Evolutionary conservation across 2,329 filamentous ascomycete genomes (phyloP), one percentile per base, ranked within the genome.

Genomic region (Amphichorda felina): DNA sequence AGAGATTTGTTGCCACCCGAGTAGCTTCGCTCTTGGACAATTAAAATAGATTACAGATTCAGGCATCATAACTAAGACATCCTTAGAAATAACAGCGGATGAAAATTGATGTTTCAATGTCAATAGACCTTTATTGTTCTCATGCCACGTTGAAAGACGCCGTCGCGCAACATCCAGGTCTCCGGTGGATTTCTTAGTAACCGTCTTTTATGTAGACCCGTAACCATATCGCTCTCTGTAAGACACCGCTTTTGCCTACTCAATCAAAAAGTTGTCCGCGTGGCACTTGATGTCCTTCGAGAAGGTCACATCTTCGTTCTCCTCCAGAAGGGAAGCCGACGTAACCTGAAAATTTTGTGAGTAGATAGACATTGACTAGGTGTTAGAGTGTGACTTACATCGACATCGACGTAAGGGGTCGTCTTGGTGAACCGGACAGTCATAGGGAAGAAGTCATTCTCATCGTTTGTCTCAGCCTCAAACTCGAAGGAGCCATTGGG

Each of bases 381-480:
- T 15, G 10, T 14, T 9, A 17, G 10, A 11, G 21, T n/a, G 18
- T 11, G 42, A 73, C 82, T 79, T 68, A 96, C 89, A 63, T 95
- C 87, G 43, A 98, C 84, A 50, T 95, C 86, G 34, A 96, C 73
- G 57, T 85, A 94, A 19, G 91, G 89, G 39, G 72, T 75, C 29
- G 76, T 72, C 71, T 94, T 95, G 43, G 75, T 79, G 61, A 98
- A 98, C 37, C 79, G 74, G 41, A 96, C 79, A 36, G 75, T 81
- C 88, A 98, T 96, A 1, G 91, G 91, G 77, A 98, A 98, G 66
- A 96, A 96, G 49, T 95, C 88, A 38, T 85, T 80, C 54, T 96
- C 91, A 45, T 88, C 84, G 37, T 78, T 75, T 9, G 84, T 84
- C 55, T 84, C 78, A 2, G 87, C 86, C 60, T 96, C 91, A 46